A percentile compares a stretch with the other conserved stretches of the same genome.
Conservation (phyloP, 2,329 filamentous ascomycete species). For the Fusarium metavorans region DNA sequence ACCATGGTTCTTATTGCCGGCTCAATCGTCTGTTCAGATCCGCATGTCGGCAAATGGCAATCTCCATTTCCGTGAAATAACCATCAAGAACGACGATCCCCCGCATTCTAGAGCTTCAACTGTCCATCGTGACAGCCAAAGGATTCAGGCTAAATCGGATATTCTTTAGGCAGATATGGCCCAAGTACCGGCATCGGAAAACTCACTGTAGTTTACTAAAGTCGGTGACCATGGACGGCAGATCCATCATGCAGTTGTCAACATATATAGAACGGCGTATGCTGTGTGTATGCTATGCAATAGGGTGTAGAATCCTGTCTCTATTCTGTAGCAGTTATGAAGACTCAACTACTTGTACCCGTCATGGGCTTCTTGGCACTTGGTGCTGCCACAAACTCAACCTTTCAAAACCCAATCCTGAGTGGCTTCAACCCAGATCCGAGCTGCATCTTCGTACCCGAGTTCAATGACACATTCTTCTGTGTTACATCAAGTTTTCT, state of each 20-base stretch:
- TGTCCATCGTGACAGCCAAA: neutral
- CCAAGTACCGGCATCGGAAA: neutral
- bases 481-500: slow-evolving; percentile 65
- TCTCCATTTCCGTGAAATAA: neutral
- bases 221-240: neutral
- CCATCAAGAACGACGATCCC: slow-evolving; percentile 2
- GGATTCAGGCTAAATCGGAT: slow-evolving; percentile 12
- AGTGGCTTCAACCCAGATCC: slow-evolving; percentile 65
- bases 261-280: neutral
- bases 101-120: neutral
- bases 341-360: neutral
- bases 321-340: neutral
- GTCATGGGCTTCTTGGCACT: neutral
- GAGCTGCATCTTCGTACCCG: slow-evolving; percentile 54
- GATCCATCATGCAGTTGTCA: neutral
- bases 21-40: neutral
- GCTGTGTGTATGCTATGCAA: neutral
- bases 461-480: slow-evolving; percentile 60
- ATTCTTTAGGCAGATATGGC: neutral
- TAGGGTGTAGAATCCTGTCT: too few species aligned
- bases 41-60: neutral
- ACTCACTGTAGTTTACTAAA: neutral
- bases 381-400: slow-evolving; percentile 12
- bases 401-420: slow-evolving; percentile 58
- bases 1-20: neutral